These are phyloP conservation scores for Chalaropsis ovoidea DNA, from an alignment of 2,329 filamentous ascomycete genomes.

Conservation along the genomic window DNA sequence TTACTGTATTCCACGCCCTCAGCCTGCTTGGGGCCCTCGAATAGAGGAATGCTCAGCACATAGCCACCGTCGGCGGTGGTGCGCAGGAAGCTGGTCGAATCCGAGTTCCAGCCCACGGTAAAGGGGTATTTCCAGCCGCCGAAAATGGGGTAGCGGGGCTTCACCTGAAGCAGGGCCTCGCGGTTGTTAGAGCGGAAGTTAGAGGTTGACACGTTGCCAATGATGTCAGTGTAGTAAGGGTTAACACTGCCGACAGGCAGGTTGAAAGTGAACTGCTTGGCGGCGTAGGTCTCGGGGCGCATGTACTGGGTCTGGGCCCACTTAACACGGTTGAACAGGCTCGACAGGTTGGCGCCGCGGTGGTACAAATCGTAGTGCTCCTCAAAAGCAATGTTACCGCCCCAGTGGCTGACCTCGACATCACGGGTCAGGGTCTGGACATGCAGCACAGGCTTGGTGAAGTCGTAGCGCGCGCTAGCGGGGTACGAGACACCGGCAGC, in stretches of 20 bases:
- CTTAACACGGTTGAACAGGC: conserved; percentile 64
- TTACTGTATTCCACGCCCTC: conserved; percentile 83
- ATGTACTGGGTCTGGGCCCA: conserved; percentile 66
- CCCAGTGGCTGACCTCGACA: conserved; percentile 95
- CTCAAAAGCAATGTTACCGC: conserved; percentile 89
- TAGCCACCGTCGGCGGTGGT: conserved; percentile 58
- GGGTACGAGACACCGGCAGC: conserved; percentile 65
- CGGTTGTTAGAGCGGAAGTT: conserved; percentile 67
- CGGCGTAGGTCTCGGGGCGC: conserved; percentile 63
- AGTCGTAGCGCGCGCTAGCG: conserved; percentile 80
- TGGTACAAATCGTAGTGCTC: conserved; percentile 86
- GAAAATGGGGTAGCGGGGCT: conserved; percentile 91
- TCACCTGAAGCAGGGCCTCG: conserved; percentile 77
- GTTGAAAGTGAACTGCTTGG: conserved; percentile 73
- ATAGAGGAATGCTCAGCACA: conserved; percentile 79
- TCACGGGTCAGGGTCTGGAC: conserved; percentile 74
- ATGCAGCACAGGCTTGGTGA: conserved; percentile 81
- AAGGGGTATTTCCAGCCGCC: conserved; percentile 98
- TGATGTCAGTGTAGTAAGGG: conserved; percentile 89
- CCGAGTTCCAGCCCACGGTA: conserved; percentile 88
- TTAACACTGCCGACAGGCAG: conserved; percentile 70
- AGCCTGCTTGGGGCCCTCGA: conserved; percentile 77
- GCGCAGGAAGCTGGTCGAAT: conserved; percentile 67
- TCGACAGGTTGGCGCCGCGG: conserved; percentile 66
- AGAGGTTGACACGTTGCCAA: conserved; percentile 94